Base-by-base conservation (phyloP, 495 filamentous ascomycete species). In the Aspergillus affinis region DNA sequence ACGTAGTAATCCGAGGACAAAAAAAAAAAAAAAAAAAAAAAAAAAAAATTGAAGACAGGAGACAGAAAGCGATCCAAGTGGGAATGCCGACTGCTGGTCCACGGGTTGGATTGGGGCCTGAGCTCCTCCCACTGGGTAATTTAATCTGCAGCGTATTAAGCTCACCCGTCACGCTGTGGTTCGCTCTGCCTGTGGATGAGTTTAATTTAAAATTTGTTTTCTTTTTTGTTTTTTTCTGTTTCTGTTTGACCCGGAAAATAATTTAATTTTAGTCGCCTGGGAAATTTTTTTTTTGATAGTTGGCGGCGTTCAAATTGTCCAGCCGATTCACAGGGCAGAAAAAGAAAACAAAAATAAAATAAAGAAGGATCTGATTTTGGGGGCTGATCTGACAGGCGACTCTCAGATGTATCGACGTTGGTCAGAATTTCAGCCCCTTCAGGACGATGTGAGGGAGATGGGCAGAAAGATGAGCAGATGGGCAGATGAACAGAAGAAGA, bases 81-180 rank as follows among this genome's bases (percentile, higher is more conserved):
- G 58, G 58, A 68, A 65, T 58, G 60, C 60, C 60, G 60, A 58
- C 54, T 58, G 51, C 47, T 61, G 57, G 61, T 55, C 61, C 61
- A 64, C 61, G 61, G 65, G 62, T 61, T 61, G 58, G 36, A 47
- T 32, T 63, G 61, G 59, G 59, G 63, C 59, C 55, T 57, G 58
- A 65, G 58, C 59, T 65, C 55, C 54, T 58, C 51, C 26, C 27
- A 52, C n/a, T 36, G 48, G 49, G 62, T 64, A 65, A 65, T 32
- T 53, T 57, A 57, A 66, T 60, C 64, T 62, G 60, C 64, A 66
- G 62, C 46, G 55, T 61, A 55, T 57, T 57, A 57, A 59, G 41
- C 51, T 59, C 61, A 51, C 26, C 45, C 48, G 46, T 55, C 53
- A 41, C 50, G 52, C 32, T 46, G 52, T 46, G 45, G 23, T 54